Percentiles rank a stretch among this genome's conserved stretches.
phyloP scores from a whole-genome alignment of 2,329 filamentous ascomycete species.

The Onygena corvina region DNA sequence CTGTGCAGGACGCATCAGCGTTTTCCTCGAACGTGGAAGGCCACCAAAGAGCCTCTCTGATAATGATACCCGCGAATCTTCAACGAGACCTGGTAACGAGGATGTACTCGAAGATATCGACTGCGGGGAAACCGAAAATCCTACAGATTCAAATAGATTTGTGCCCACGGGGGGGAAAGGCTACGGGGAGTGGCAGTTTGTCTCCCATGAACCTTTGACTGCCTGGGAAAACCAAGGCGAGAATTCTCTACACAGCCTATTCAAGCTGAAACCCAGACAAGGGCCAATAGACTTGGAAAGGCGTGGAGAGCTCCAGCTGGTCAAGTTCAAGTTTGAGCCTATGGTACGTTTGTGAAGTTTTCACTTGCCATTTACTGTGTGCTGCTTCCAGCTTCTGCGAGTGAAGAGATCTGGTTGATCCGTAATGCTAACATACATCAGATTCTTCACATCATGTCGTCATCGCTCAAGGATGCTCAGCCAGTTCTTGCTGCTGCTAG shows the following conservation, averaged over 20 bases:
- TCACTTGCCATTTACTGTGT: not conserved
- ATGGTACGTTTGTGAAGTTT: slow-evolving; percentile 53
- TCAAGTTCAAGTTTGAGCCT: slow-evolving; percentile 89
- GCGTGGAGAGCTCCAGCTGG: slow-evolving; percentile 39
- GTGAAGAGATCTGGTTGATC: not conserved
- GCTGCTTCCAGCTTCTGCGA: not conserved
- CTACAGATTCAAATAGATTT: slow-evolving; percentile 21
- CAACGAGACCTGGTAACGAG: not conserved
- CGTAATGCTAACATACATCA: slow-evolving; percentile 26
- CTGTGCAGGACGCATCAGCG: slow-evolving; percentile 74
- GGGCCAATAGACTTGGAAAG: slow-evolving; percentile 28
- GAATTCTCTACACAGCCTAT: slow-evolving; percentile 28
- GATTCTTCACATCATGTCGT: slow-evolving; percentile 80
- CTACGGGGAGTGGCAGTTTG: slow-evolving; percentile 72
- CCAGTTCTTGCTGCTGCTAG: slow-evolving; percentile 62
- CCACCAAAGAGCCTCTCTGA: slow-evolving; percentile 7
- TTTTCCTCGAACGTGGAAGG: slow-evolving; percentile 68
- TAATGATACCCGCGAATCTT: slow-evolving; percentile 13
- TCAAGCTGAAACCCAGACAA: slow-evolving; percentile 33
- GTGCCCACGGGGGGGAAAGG: slow-evolving; percentile 73
- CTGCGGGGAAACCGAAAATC: not conserved
- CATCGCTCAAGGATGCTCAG: slow-evolving; percentile 63
- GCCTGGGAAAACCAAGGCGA: slow-evolving; percentile 17
- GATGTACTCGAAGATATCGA: not conserved
- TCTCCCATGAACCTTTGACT: slow-evolving; percentile 63